Base-by-base conservation (phyloP, 1,284 basidiomycete genomes). In the Pseudozyma tsukubaensis region DNA sequence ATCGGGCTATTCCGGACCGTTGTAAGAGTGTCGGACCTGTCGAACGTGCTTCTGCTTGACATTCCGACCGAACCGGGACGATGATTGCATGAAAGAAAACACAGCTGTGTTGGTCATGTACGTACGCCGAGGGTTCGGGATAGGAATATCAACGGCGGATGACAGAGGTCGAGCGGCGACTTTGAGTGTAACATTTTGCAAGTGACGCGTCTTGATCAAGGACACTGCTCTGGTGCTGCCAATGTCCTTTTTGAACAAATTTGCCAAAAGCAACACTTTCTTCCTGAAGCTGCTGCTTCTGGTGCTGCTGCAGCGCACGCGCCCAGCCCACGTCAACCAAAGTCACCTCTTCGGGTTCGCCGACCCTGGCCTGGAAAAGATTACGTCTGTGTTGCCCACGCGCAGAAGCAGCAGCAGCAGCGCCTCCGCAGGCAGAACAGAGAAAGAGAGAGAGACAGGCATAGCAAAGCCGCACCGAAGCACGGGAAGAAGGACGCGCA, bases 61-160 rank as follows among this genome's bases (percentile, higher is more conserved):
- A 45, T 11, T 24, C 19, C 18, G 44, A 45, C 19, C 24, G 24
- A 29, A 29, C 24, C 24, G 24, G 24, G 24, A 29, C 24, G 24
- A 29, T 29, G 3, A 29, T 29, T 29, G 24, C 24, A 29, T 29
- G 24, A 29, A 29, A 29, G 24, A 29, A 29, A 29, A 29, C 24
- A 29, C 24, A 29, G 24, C 24, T 29, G 24, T 29, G 24, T 29
- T 29, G 24, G 24, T 29, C 24, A 16, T 55, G 53, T 55, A 36
- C 42, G 19, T 48, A 47, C 43, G 53, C 53, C 53, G 53, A 55
- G 43, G 43, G 18, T 45, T 34, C 29, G 52, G 45, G 52, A 36
- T 16, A 24, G 24, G 18, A 39, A 21, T 29, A 29, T 29, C 24
- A 29, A 29, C 24, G 24, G 24, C 24, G 24, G 24, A 29, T 29